These are phyloP conservation scores for Dalechampia spathulata DNA, from an alignment of 441 rosid genomes.

Conservation along the genomic window DNA sequence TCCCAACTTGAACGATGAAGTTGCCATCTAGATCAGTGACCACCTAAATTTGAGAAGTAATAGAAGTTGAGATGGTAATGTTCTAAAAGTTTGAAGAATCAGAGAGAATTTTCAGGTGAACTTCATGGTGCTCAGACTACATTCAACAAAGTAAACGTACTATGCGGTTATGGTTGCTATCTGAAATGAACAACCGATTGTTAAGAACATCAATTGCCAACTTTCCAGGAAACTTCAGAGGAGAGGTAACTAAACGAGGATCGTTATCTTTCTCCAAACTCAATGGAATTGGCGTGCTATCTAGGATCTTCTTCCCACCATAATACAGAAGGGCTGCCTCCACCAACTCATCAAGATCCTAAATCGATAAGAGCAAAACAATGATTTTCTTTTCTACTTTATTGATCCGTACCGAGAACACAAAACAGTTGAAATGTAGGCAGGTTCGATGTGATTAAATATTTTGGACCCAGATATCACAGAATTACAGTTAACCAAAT, in stretches of 20 bases:
- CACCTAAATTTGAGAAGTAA: slow-evolving; percentile 44
- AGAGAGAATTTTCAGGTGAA: too few relatives aligned
- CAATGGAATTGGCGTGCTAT: slow-evolving; percentile 57
- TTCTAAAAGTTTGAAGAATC: background rate
- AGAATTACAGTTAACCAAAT: background rate
- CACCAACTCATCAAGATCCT: slow-evolving; percentile 90
- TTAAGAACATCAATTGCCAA: slow-evolving; percentile 79
- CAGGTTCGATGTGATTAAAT: background rate
- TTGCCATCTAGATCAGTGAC: slow-evolving; percentile 89
- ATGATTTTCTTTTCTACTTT: slow-evolving; percentile 6
- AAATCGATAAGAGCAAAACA: slow-evolving; percentile 12
- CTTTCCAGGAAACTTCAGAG: slow-evolving; percentile 93
- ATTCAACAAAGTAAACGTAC: slow-evolving; percentile 48
- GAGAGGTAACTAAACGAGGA: slow-evolving; percentile 69
- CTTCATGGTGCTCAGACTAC: too few relatives aligned
- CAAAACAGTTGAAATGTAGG: background rate
- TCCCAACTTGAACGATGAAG: slow-evolving; percentile 75
- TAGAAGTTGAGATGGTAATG: background rate
- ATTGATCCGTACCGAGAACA: background rate
- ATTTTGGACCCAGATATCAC: background rate
- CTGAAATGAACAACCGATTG: slow-evolving; percentile 88
- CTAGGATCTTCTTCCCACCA: slow-evolving; percentile 63
- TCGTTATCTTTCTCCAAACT: slow-evolving; percentile 80
- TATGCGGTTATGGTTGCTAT: slow-evolving; percentile 94
- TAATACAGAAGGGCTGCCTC: slow-evolving; percentile 83